Evolutionary conservation across 495 filamentous ascomycete genomes (phyloP).

Genomic region (Aspergillus sclerotiicarbonarius): DNA sequence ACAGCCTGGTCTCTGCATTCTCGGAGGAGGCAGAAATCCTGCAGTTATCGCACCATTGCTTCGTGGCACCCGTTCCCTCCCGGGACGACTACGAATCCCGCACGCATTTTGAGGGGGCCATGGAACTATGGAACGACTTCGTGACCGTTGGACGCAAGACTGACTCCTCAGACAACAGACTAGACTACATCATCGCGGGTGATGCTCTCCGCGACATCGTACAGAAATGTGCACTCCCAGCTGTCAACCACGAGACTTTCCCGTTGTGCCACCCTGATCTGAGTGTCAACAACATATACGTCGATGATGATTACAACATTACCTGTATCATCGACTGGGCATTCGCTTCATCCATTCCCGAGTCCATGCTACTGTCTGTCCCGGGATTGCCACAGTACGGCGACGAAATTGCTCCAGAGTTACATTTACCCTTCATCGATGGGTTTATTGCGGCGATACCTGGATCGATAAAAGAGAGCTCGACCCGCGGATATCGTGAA

Average conservation of each 20-base stretch:
- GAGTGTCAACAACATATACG: conserved; percentile 34
- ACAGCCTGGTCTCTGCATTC: not conserved
- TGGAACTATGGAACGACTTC: conserved; percentile 28
- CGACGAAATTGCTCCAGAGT: too few relatives aligned
- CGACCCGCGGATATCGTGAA: too few relatives aligned
- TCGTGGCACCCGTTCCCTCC: conserved; percentile 21
- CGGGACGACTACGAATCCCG: conserved; percentile 15
- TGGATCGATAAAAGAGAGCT: too few relatives aligned
- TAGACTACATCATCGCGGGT: conserved; percentile 32
- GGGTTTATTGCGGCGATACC: too few relatives aligned
- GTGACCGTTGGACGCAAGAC: conserved; percentile 27
- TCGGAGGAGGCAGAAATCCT: conserved; percentile 21
- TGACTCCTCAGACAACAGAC: conserved; percentile 25
- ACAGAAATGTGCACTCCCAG: conserved; percentile 13
- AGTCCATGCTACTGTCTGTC: conserved; percentile 21
- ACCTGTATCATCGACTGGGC: conserved; percentile 39
- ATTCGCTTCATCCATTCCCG: conserved; percentile 25
- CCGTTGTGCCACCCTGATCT: conserved; percentile 15
- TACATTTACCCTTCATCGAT: too few relatives aligned
- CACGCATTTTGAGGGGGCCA: conserved; percentile 13
- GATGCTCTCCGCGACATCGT: conserved; percentile 28
- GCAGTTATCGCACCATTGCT: conserved; percentile 24
- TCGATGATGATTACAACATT: conserved; percentile 36
- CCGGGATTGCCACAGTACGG: conserved; percentile 26
- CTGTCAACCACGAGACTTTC: conserved; percentile 16